phyloP scores from a whole-genome alignment of 2,329 filamentous ascomycete genomes.

The Ophiosphaerella herpotricha region DNA sequence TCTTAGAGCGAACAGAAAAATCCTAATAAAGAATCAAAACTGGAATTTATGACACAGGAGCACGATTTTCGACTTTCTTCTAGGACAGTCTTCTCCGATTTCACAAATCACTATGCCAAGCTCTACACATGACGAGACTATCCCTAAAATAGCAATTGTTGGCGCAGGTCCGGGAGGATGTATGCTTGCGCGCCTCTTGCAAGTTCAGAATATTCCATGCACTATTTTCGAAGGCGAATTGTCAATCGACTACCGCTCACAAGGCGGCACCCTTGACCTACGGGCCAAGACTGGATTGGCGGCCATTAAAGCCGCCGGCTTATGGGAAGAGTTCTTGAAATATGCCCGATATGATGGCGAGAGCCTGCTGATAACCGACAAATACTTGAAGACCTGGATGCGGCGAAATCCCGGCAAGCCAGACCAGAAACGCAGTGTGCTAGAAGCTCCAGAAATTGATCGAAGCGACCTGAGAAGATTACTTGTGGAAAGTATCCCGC shows the following conservation, averaged over 20 bases:
- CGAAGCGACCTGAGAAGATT: slow-evolving; percentile 26
- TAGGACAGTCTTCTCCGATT: too few relatives aligned
- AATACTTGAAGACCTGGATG: slow-evolving; percentile 34
- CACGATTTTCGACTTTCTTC: too few relatives aligned
- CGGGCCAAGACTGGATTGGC: slow-evolving; percentile 57
- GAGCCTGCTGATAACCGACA: slow-evolving; percentile 49
- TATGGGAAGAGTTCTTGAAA: slow-evolving; percentile 56
- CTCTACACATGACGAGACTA: neutral
- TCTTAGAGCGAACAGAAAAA: too few relatives aligned
- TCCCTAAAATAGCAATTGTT: slow-evolving; percentile 44
- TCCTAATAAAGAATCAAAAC: too few relatives aligned
- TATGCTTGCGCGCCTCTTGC: slow-evolving; percentile 59
- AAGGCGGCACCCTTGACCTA: slow-evolving; percentile 58
- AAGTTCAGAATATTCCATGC: slow-evolving; percentile 50
- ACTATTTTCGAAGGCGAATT: slow-evolving; percentile 55
- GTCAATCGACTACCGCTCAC: slow-evolving; percentile 32
- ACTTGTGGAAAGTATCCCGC: slow-evolving; percentile 28
- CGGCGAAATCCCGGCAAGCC: slow-evolving; percentile 13
- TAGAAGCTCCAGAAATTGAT: slow-evolving; percentile 34
- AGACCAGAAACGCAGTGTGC: slow-evolving; percentile 9
- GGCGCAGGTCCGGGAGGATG: slow-evolving; percentile 52
- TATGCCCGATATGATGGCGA: slow-evolving; percentile 50
- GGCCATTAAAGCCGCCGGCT: slow-evolving; percentile 55
- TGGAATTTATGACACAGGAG: too few relatives aligned
- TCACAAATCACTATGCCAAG: neutral